phyloP scores from a whole-genome alignment of 768 basidiomycete genomes.

The Calvatia gigantea region DNA sequence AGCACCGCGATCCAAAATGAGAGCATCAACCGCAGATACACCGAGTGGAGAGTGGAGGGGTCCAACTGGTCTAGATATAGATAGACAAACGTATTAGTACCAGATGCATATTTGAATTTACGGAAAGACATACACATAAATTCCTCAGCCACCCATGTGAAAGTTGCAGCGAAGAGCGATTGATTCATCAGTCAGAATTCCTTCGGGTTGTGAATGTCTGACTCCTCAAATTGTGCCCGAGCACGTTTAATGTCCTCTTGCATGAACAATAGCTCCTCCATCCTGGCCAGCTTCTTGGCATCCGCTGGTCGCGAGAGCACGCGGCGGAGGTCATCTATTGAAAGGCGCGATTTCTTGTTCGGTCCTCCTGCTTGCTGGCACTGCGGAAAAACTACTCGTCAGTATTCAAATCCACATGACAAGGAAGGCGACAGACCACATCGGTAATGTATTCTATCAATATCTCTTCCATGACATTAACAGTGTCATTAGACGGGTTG shows the following conservation, averaged over 20 bases:
- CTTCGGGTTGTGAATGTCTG: constrained; percentile 38
- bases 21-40: background rate
- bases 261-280: constrained; percentile 92
- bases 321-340: constrained; percentile 82
- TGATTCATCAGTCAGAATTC: constrained; percentile 33
- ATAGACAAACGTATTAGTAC: background rate
- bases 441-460: constrained; percentile 88
- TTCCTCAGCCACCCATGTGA: background rate
- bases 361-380: constrained; percentile 72
- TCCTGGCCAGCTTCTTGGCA: constrained; percentile 85
- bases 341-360: constrained; percentile 68
- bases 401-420: constrained; percentile 9
- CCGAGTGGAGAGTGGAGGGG: background rate
- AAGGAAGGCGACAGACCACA: constrained; percentile 54
- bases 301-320: constrained; percentile 83
- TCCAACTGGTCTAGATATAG: background rate
- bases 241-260: constrained; percentile 92
- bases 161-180: background rate
- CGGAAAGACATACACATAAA: background rate
- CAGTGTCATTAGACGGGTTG: constrained; percentile 83
- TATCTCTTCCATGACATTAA: constrained; percentile 92
- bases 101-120: background rate
- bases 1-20: background rate
- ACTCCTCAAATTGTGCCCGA: constrained; percentile 67
- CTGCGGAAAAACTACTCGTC: constrained; percentile 32